Base-by-base conservation (phyloP, 129 eudicot species). In the Arctium lappa region DNA sequence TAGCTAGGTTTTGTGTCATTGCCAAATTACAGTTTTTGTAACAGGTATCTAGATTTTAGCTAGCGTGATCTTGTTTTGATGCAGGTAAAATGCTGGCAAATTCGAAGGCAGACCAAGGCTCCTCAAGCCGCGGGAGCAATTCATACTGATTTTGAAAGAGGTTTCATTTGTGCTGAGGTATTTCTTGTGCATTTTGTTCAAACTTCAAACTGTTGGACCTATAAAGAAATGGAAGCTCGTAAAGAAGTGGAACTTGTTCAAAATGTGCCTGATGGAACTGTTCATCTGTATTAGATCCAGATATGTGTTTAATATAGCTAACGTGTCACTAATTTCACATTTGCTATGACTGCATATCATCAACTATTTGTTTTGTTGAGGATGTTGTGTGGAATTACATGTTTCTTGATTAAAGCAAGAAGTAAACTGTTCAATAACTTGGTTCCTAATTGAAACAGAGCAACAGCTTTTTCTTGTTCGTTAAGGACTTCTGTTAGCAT, bases 41-140 rank as follows among this genome's bases (percentile, higher is more conserved):
- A 60, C 2, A 60, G 68, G 50, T 31, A 77, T 83, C n/a, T 16
- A 72, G 9, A 11, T 8, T 76, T 13, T 46, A 22, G 15, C 31
- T 56, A 37, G 62, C 27, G 66, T 39, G 69, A 22, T 16, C 18
- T 32, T 75, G 36, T 31, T 71, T 31, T 38, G 22, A 13, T 87
- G 71, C 88, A 93, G 99, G 99, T 95, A 29, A 95, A 95, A 74
- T 95, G 99, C 86, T 95, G 99, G 99, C 99, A 95, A 91, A 93
- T 95, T 81, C 88, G 99, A 71, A 83, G 92, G 68, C 97, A 87
- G 76, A 89, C 91, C 27, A 95, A 95, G 87, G 99, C 99, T 86
- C 99, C 99, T 89, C 99, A 95, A 88, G 98, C 97, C 85, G 99
- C 99, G 63, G 99, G 99, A 80, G 82, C 99, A 79, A 95, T 95